Conservation (phyloP, 164 flowering plant genomes). For the Piper longum region DNA sequence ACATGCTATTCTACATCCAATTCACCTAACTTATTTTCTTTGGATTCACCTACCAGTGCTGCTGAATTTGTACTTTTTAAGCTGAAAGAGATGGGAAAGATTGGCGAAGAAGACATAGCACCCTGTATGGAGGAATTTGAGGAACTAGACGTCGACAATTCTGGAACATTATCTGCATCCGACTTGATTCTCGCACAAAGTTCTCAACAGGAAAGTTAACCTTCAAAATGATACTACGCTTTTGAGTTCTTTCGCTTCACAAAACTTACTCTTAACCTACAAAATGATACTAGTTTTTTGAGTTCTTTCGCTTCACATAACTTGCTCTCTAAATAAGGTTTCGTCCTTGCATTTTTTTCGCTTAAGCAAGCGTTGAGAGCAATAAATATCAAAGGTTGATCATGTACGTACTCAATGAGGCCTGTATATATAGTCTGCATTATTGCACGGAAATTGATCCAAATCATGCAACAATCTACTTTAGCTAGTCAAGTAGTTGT, state of each 20-base stretch:
- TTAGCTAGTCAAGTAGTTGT: too few species aligned
- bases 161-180: conserved; percentile 51
- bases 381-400: too few species aligned
- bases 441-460: too few species aligned
- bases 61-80: conserved; percentile 61
- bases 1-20: not conserved
- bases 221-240: not conserved
- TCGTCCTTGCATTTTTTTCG: too few species aligned
- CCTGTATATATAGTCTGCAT: too few species aligned
- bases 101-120: conserved; percentile 49
- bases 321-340: too few species aligned
- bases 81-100: conserved; percentile 84
- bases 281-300: not conserved
- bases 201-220: conserved; percentile 5
- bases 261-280: not conserved
- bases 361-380: too few species aligned
- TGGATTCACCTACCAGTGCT: conserved; percentile 26
- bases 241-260: too few species aligned
- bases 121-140: conserved; percentile 44
- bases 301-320: too few species aligned
- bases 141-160: conserved; percentile 58
- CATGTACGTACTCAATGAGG: too few species aligned
- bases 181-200: conserved; percentile 42
- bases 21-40: not conserved
- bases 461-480: too few species aligned